phyloP scores from a whole-genome alignment of 1,284 basidiomycete genomes.

The Tremellales sp. region DNA sequence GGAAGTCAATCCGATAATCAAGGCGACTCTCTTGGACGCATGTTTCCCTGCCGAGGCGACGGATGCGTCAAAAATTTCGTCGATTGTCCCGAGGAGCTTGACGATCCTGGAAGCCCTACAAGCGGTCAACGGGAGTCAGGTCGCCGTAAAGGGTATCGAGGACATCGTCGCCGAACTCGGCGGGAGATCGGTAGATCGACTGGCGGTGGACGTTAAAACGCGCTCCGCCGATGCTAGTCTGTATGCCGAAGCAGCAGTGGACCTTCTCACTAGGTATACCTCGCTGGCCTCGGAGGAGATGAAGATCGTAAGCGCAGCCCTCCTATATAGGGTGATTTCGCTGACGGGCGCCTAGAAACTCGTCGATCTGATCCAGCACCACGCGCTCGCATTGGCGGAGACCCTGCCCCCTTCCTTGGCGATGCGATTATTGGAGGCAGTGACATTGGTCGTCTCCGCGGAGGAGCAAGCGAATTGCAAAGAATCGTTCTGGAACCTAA shows the following conservation, averaged over 20 bases:
- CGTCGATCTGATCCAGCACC: not conserved
- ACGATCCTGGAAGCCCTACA: slow-evolving; percentile 14
- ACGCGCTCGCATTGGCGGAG: slow-evolving; percentile 4
- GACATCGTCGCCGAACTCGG: slow-evolving; percentile 3
- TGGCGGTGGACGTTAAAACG: slow-evolving; percentile 1
- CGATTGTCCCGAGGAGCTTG: slow-evolving; percentile 12
- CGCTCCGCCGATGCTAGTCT: not conserved
- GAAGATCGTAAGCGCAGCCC: slow-evolving; percentile 1
- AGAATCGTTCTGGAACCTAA: slow-evolving; percentile 9
- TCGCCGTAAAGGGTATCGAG: not conserved
- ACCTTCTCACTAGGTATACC: slow-evolving; percentile 12
- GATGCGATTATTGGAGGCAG: slow-evolving; percentile 14
- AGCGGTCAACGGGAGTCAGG: not conserved
- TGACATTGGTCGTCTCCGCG: slow-evolving; percentile 3
- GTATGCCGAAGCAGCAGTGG: slow-evolving; percentile 17
- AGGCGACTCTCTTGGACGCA: slow-evolving; percentile 63
- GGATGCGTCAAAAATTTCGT: not conserved
- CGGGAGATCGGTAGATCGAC: not conserved
- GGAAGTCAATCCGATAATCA: slow-evolving; percentile 60
- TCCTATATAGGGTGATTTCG: not conserved
- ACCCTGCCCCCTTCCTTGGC: slow-evolving; percentile 14
- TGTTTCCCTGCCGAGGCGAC: slow-evolving; percentile 11
- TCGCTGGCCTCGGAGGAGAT: slow-evolving; percentile 1
- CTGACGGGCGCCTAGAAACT: slow-evolving; percentile 4
- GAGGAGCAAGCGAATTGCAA: slow-evolving; percentile 9